Conservation (phyloP, 2,329 filamentous ascomycete species). For the Botrytis porri region DNA sequence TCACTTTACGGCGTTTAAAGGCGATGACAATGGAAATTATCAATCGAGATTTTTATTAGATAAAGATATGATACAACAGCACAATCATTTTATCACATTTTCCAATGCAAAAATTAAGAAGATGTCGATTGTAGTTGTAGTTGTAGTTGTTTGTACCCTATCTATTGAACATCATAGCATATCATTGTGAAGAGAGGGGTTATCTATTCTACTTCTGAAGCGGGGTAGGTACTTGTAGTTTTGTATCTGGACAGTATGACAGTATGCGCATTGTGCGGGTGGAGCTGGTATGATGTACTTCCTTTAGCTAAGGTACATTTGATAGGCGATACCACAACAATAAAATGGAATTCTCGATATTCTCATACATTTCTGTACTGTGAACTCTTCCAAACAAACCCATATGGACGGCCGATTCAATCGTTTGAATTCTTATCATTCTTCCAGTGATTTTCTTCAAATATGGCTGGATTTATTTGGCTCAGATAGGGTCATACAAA, state of each 20-base stretch:
- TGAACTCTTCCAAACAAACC: not conserved
- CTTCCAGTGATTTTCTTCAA: not conserved
- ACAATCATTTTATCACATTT: not conserved
- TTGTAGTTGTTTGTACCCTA: not conserved
- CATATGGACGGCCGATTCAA: not conserved
- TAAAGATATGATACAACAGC: not conserved
- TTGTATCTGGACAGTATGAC: not conserved
- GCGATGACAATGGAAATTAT: not conserved
- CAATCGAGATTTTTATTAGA: not conserved
- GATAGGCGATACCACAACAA: slow-evolving; percentile 2
- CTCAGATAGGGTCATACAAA: not conserved
- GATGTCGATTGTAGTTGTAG: not conserved
- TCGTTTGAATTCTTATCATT: not conserved
- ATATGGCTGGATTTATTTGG: not conserved
- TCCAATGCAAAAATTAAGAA: not conserved
- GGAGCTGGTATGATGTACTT: not conserved
- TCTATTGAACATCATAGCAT: not conserved
- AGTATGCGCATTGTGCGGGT: not conserved
- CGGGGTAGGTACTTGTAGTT: not conserved
- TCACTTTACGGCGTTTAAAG: not conserved
- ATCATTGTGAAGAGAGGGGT: not conserved
- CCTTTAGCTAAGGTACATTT: not conserved
- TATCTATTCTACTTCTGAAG: not conserved
- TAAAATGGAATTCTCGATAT: not conserved
- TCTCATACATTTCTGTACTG: not conserved